Base-by-base conservation (phyloP, 2,329 filamentous ascomycete species). In the Aspergillus alliaceus region DNA sequence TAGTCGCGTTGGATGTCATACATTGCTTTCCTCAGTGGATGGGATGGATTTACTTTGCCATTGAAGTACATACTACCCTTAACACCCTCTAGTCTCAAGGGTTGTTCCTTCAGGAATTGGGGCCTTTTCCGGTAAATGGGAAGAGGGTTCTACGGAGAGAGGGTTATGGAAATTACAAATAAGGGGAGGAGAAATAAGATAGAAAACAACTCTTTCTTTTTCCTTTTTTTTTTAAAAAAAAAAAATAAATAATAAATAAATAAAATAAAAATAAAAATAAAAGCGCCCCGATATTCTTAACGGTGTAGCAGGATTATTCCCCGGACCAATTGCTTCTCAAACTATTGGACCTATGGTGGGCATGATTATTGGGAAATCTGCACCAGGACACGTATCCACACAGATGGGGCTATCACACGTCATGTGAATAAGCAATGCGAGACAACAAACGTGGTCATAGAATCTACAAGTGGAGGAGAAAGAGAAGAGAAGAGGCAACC, bases 391-490 rank as follows among this genome's bases (percentile, higher is more conserved):
- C 27, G 44, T 48, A 48, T 32, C 44, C 44, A 48, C 44, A 48
- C n/a, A 32, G 18, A 48, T 32, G 44, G 44, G 44, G 44, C 40
- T 44, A 32, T 31, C 44, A 48, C 27, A 32, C 44, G 44, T 48
- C 44, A 32, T 32, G 27, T 48, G 27, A 32, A 48, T 48, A 48
- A 48, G 27, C 44, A 48, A 32, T 32, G 44, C 27, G n/a, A 48
- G 44, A 48, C 32, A 27, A 35, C 54, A 48, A 53, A 53, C 32
- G 54, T 56, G 54, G 54, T 25, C 50, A 39, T 31, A 39, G 25
- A 35, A 44, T 25, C 15, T 20, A 29, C 22, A 25, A 52, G 49
- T 32, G 42, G 37, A 47, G 40, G 44, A 51, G 32, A 40, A 29
- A 15, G 32, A 24, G 47, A 49, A n/a, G 37, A 49, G 20, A 50